Evolutionary conservation across 2,329 filamentous ascomycete genomes (phyloP), one percentile per base, ranked within the genome.

Genomic region (Aspergillus versicolor): DNA sequence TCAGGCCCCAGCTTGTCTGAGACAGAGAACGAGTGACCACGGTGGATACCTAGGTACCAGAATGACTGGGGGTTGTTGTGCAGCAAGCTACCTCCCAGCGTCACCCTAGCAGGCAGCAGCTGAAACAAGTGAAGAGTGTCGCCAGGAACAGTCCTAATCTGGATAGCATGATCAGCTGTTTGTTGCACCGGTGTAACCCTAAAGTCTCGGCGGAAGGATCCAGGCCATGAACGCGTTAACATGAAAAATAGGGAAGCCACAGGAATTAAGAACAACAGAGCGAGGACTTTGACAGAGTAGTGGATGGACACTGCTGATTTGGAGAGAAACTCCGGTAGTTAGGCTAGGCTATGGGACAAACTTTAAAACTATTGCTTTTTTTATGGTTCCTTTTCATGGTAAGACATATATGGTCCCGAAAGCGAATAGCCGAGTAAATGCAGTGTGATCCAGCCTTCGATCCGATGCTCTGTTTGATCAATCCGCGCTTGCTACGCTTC

Each of bases 171-270:
- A 37, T 54, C 19, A 49, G 52, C 43, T 30, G 27, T 17, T 48
- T 47, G 37, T 54, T 49, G 48, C 52, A 54, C 44, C 12, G 19
- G 24, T 37, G 52, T 34, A 32, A 54, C 34, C 17, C 17, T 17
- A 37, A 32, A 37, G 27, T 54, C 34, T 47, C 37, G 47, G 47
- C 47, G 37, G 3, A 41, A 6, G 22, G 11, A 22, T 37, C 24
- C 22, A 24, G 15, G 15, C 45, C 21, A 17, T 41, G 37, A 49
- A 22, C 22, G 46, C 8, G 22, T 19, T 3, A 45, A 37, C 32
- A 37, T n/a, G 37, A 42, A 32, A 30, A 15, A 15, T 9, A 12
- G 9, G 5, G 13, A 37, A 19, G 19, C 15, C 41, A n/a, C 22
- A 51, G 24, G 6, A 42, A 13, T 34, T 8, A 30, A 41, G 6